Percentiles rank a stretch among this genome's conserved stretches.
phyloP scores from a whole-genome alignment of 345 rosid genomes.

The Clarkia xantiana region DNA sequence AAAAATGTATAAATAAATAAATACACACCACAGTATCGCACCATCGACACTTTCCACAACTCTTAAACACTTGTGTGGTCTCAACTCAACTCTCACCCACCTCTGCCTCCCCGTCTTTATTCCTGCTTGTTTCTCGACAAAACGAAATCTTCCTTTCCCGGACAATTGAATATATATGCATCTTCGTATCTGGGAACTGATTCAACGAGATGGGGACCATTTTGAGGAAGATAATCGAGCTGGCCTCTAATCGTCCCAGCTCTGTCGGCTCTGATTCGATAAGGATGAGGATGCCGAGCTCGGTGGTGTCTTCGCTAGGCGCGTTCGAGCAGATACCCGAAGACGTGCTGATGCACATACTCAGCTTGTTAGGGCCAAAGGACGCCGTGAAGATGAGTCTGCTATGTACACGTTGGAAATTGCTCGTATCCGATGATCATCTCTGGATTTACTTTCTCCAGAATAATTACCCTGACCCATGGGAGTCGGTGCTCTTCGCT shows the following conservation, averaged over 20 bases:
- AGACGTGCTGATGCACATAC: constrained; percentile 50
- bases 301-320: constrained; percentile 29
- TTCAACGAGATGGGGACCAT: constrained; percentile 15
- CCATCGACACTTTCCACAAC: too few species aligned
- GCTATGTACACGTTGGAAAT: constrained; percentile 34
- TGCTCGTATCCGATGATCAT: constrained; percentile 35
- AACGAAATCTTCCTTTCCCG: constrained; percentile 1
- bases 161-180: too few species aligned
- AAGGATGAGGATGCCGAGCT: constrained; percentile 4
- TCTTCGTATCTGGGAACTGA: too few species aligned
- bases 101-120: neutral
- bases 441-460: constrained; percentile 64
- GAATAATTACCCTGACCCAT: constrained; percentile 15
- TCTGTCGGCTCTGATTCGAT: constrained; percentile 9
- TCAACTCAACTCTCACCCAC: too few species aligned
- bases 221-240: constrained; percentile 36
- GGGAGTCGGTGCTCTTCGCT: constrained; percentile 58
- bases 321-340: constrained; percentile 43
- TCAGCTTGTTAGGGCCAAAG: constrained; percentile 45
- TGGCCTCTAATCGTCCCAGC: constrained; percentile 22
- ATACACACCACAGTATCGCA: too few species aligned
- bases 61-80: too few species aligned
- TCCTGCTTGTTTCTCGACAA: constrained; percentile 3
- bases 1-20: too few species aligned
- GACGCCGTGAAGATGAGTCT: constrained; percentile 38